phyloP scores from a whole-genome alignment of 2,329 filamentous ascomycete species.

The Cryphonectria carpinicola region DNA sequence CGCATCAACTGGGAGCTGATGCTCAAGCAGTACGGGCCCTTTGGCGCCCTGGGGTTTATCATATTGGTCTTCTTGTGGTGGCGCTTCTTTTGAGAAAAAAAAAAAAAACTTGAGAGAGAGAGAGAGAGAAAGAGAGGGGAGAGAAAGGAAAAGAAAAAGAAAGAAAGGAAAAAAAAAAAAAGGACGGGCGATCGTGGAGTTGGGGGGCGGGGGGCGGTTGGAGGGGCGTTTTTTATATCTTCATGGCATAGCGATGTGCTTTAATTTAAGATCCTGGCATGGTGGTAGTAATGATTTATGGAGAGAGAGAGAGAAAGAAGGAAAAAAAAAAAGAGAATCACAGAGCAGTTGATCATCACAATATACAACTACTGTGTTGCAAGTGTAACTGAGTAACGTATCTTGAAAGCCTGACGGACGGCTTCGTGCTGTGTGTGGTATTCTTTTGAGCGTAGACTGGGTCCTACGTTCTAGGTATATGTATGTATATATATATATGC shows the following conservation, averaged over 20 bases:
- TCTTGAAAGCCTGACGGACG: not conserved
- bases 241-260: constrained; percentile 24
- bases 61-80: constrained; percentile 88
- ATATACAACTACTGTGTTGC: not conserved
- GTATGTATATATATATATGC: not conserved
- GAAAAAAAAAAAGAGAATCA: not conserved
- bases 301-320: not conserved
- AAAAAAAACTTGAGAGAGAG: no score
- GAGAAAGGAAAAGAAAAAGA: not conserved
- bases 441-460: not conserved
- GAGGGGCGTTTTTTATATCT: not conserved
- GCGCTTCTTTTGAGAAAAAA: constrained; percentile 74
- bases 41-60: constrained; percentile 79
- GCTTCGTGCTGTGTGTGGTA: not conserved
- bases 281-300: not conserved
- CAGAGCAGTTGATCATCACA: not conserved
- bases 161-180: not conserved
- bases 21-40: constrained; percentile 93
- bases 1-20: constrained; percentile 98
- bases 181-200: constrained; percentile 7
- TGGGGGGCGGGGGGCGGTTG: constrained; percentile 6
- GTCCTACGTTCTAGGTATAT: not conserved
- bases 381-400: not conserved
- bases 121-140: constrained; percentile 30
- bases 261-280: constrained; percentile 14